Evolutionary conservation across 129 eudicot genomes (phyloP).

Genomic region (Ambrosia trifida): DNA sequence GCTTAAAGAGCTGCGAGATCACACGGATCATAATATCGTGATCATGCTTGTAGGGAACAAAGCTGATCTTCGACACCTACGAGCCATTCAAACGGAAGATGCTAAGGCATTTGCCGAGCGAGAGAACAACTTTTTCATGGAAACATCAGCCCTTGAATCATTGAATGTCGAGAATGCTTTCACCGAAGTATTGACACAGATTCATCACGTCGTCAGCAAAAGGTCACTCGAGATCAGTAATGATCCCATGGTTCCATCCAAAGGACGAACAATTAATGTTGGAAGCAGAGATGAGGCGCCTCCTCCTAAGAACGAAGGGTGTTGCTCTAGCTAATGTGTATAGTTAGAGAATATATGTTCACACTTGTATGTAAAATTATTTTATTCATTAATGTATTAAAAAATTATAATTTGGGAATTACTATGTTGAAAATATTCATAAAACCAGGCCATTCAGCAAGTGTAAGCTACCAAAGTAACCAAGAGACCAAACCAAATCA

Average conservation of each 20-base stretch:
- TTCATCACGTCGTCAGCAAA: slow-evolving; percentile 63
- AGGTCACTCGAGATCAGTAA: slow-evolving; percentile 61
- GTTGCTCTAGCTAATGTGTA: slow-evolving; percentile 47
- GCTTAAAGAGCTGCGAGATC: slow-evolving; percentile 77
- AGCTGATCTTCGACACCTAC: slow-evolving; percentile 69
- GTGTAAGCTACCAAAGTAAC: slow-evolving; percentile 1
- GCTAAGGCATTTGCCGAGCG: slow-evolving; percentile 60
- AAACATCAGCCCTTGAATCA: slow-evolving; percentile 73
- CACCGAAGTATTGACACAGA: slow-evolving; percentile 68
- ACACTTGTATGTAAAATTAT: background rate
- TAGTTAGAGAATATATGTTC: slow-evolving; percentile 10
- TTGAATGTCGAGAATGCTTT: slow-evolving; percentile 69
- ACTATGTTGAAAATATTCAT: too few relatives aligned
- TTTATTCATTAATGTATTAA: background rate
- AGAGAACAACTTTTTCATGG: slow-evolving; percentile 64
- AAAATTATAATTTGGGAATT: too few relatives aligned
- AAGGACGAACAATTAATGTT: slow-evolving; percentile 62
- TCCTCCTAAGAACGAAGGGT: slow-evolving; percentile 64
- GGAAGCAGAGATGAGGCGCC: slow-evolving; percentile 69
- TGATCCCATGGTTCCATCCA: slow-evolving; percentile 57
- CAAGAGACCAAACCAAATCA: background rate
- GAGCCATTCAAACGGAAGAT: slow-evolving; percentile 52
- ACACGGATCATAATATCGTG: slow-evolving; percentile 65
- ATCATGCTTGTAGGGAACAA: slow-evolving; percentile 81
- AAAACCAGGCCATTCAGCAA: background rate